Evolutionary conservation across 305 asterid species (phyloP), one percentile per base, ranked within the genome.

Genomic region (Solanum hybrid): DNA sequence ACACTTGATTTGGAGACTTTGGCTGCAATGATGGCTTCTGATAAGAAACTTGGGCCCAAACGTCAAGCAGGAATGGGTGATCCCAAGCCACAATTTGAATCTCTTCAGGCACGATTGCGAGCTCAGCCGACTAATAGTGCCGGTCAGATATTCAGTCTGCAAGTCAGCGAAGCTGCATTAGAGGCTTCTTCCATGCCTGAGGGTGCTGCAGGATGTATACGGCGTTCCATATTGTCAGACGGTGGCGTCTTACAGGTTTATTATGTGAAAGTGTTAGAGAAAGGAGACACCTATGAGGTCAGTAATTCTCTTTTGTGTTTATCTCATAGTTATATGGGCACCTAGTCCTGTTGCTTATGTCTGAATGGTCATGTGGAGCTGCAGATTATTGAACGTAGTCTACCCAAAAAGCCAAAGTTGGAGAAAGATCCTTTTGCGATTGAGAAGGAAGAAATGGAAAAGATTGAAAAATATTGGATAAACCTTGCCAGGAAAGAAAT

Each of bases 261-360:
- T 92, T 96, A 96, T 92, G 99, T 98, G 90, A 98, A 98, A 91
- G 99, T 98, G 91, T 94, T 97, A 94, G 99, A 98, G 95, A 98
- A 97, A 93, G 99, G 99, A 89, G 99, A 98, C 91, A 93, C 98
- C 66, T 98, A 98, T 46, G 99, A 98, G 99, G 99, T 98, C 88
- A 90, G 96, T 40, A 78, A 85, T 36, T 85, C 78, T 78, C 56
- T 29, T 31, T 91, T 82, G 29, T 22, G 87, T 89, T 81, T 42
- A 24, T 51, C 75, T 81, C 40, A 38, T 89, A 73, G 51, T 66
- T 87, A 32, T 72, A 51, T 51, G 87, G 90, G 56, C 91, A 37
- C 27, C 42, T 77, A 3, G 77, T 87, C 9, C 71, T 89, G 89
- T 90, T 89, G 90, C 91, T 91, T 86, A 86, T 35, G 51, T 90